Evolutionary conservation across 2,329 filamentous ascomycete genomes (phyloP).

Genomic region (Acephala macrosclerotiorum): DNA sequence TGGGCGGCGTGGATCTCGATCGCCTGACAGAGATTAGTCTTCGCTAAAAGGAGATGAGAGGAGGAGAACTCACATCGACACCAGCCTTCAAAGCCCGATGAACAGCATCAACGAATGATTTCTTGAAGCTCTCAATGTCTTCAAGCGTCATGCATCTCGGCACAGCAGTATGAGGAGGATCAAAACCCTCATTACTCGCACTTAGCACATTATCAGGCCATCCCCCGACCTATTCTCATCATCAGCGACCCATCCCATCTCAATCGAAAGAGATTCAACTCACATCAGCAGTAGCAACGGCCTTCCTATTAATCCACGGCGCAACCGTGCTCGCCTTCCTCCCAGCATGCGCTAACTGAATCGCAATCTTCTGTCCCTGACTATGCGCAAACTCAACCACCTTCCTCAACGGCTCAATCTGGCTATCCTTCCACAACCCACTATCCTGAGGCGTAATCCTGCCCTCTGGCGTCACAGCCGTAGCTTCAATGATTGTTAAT

Average conservation of each 20-base stretch:
- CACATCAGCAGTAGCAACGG: constrained; percentile 56
- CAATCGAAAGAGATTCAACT: constrained; percentile 14
- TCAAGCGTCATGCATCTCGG: constrained; percentile 72
- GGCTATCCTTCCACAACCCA: constrained; percentile 47
- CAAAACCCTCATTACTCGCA: constrained; percentile 63
- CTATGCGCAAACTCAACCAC: constrained; percentile 52
- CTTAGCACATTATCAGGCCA: constrained; percentile 63
- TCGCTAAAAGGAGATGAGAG: constrained; percentile 12
- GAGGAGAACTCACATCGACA: constrained; percentile 56
- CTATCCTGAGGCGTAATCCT: constrained; percentile 43
- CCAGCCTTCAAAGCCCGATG: constrained; percentile 71
- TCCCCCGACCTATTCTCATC: constrained; percentile 51
- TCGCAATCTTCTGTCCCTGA: constrained; percentile 69
- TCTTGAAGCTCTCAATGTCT: constrained; percentile 71
- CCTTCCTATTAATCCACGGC: constrained; percentile 56
- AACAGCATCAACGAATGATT: constrained; percentile 64
- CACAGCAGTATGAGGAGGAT: constrained; percentile 64
- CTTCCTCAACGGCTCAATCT: constrained; percentile 46
- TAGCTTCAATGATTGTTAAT: constrained; percentile 50
- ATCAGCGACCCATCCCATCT: not conserved
- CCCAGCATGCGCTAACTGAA: constrained; percentile 73
- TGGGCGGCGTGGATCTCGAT: constrained; percentile 83
- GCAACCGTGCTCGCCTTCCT: constrained; percentile 48
- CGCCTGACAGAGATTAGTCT: constrained; percentile 32
- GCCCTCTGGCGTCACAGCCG: constrained; percentile 42